A percentile compares a stretch with the other conserved stretches of the same genome.
phyloP scores from a whole-genome alignment of 768 basidiomycete species.

The Filobasidium floriforme region DNA sequence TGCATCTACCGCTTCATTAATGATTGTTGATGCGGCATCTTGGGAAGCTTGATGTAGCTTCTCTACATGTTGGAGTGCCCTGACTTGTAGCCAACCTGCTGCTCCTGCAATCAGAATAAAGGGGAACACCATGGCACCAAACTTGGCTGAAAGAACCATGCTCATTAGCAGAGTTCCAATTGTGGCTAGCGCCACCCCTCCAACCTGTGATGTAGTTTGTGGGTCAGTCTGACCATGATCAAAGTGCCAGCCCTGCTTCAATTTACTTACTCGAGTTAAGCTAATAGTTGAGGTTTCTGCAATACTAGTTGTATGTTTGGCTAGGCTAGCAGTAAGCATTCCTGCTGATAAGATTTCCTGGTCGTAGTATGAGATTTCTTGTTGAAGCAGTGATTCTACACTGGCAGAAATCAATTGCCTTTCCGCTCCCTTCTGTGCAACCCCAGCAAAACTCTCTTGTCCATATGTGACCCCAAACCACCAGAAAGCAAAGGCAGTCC shows the following conservation, averaged over 20 bases:
- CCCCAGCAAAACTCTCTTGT: neutral
- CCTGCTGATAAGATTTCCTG: neutral
- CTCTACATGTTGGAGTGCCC: neutral
- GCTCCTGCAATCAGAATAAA: too few relatives aligned
- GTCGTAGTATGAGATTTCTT: conserved; percentile 10
- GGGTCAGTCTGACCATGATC: too few relatives aligned
- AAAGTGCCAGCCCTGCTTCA: neutral
- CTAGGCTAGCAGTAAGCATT: neutral
- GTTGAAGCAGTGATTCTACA: neutral
- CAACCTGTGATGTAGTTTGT: too few relatives aligned
- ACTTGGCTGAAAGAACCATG: too few relatives aligned
- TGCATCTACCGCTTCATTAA: conserved; percentile 28
- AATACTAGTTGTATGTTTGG: neutral
- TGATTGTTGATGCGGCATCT: conserved; percentile 22
- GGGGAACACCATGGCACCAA: too few relatives aligned
- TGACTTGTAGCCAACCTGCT: too few relatives aligned
- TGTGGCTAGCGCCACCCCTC: too few relatives aligned
- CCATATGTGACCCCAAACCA: neutral
- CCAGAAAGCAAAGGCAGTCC: neutral
- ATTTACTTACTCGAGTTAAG: neutral
- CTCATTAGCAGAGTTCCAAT: too few relatives aligned
- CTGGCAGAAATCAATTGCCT: too few relatives aligned
- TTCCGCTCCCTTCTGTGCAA: neutral
- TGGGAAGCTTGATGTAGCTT: neutral
- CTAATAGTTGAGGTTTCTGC: neutral